These are phyloP conservation scores for Austroboletus eburneus DNA, from an alignment of 768 basidiomycete species.

Conservation along the genomic window DNA sequence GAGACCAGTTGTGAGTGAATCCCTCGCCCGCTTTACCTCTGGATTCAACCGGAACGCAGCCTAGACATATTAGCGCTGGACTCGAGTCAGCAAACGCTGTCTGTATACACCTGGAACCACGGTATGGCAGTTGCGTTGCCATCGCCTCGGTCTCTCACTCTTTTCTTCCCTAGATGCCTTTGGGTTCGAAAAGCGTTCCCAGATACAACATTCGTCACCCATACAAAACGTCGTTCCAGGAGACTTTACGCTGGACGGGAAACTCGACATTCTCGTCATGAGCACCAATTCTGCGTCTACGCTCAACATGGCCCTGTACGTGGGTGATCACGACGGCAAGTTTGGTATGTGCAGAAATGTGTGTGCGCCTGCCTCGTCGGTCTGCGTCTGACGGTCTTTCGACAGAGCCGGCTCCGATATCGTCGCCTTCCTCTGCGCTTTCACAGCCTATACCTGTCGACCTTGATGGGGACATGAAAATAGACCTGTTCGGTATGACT, in stretches of 20 bases:
- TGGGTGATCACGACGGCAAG: constrained; percentile 55
- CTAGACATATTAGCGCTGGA: constrained; percentile 77
- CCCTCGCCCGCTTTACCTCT: background rate
- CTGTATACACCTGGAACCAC: constrained; percentile 79
- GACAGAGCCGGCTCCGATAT: constrained; percentile 37
- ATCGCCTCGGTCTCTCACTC: constrained; percentile 3
- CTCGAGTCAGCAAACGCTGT: constrained; percentile 71
- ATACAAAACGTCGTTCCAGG: constrained; percentile 86
- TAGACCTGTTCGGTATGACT: constrained; percentile 76
- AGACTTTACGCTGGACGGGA: constrained; percentile 91
- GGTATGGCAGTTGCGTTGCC: constrained; percentile 39
- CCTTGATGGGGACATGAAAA: constrained; percentile 81
- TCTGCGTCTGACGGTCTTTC: background rate
- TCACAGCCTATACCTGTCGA: constrained; percentile 87
- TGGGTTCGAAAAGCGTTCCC: constrained; percentile 44
- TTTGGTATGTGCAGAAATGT: constrained; percentile 53
- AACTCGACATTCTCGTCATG: constrained; percentile 89
- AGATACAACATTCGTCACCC: constrained; percentile 51
- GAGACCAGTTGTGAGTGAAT: constrained; percentile 82
- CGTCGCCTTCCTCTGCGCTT: constrained; percentile 58
- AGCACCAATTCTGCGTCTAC: constrained; percentile 49
- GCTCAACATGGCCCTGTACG: constrained; percentile 68
- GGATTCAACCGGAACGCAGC: constrained; percentile 36
- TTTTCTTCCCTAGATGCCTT: constrained; percentile 53
- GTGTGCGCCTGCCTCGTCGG: background rate